Percentiles rank a stretch among this genome's conserved stretches.
These are phyloP conservation scores for Morella rubra DNA, from an alignment of 306 rosid species.

Conservation along the genomic window DNA sequence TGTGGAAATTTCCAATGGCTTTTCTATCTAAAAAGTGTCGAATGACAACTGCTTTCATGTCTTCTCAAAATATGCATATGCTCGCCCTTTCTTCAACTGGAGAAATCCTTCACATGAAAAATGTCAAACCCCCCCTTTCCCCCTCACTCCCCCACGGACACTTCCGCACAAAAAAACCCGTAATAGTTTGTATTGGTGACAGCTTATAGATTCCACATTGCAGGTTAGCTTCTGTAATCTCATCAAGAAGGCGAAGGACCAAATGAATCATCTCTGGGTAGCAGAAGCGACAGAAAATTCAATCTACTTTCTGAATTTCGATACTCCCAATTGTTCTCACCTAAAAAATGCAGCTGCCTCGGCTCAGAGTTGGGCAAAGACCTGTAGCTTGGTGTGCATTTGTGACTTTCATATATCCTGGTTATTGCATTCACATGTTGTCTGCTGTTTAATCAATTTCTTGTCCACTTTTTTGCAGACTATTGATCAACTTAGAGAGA, in stretches of 20 bases:
- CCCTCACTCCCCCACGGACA: too few relatives aligned
- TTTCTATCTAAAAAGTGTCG: background rate
- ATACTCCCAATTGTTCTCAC: conserved; percentile 58
- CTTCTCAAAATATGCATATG: background rate
- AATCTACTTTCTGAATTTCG: conserved; percentile 59
- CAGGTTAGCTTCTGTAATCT: conserved; percentile 91
- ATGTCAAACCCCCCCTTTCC: too few relatives aligned
- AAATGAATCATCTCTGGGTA: conserved; percentile 62
- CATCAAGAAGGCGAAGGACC: conserved; percentile 66
- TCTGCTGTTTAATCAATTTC: conserved; percentile 16
- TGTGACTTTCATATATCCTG: conserved; percentile 13
- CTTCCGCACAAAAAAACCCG: too few relatives aligned
- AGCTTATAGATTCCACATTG: conserved; percentile 19
- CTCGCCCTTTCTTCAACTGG: background rate
- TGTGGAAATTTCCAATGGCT: background rate
- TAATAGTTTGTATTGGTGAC: background rate
- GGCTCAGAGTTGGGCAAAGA: conserved; percentile 61
- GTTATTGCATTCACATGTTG: conserved; percentile 12
- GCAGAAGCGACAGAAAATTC: conserved; percentile 81
- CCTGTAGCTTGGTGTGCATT: conserved; percentile 51
- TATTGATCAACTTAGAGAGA: conserved; percentile 42
- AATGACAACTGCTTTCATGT: too few relatives aligned
- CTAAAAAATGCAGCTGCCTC: conserved; percentile 60
- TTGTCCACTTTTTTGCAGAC: conserved; percentile 45
- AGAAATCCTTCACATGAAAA: background rate